A percentile compares a stretch with the other conserved stretches of the same genome.
Conservation (phyloP, 176 grass and related monocot species). For the Luzula sylvatica region DNA sequence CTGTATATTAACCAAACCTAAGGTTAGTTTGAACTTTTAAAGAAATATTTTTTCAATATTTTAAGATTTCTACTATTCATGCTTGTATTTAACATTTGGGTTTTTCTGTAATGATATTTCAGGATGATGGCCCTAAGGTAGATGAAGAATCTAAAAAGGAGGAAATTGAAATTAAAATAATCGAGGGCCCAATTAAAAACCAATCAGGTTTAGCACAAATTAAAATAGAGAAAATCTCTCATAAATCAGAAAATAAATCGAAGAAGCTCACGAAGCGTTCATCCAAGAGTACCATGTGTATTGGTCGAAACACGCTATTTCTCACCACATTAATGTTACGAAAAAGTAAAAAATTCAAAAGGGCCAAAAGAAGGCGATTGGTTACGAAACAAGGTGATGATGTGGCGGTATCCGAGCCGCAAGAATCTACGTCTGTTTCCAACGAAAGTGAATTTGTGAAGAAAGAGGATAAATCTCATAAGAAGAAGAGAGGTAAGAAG, state of each 20-base stretch:
- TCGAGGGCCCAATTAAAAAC: constrained; percentile 1
- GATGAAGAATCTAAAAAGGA: constrained; percentile 13
- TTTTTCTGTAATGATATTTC: background rate
- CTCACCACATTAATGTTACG: constrained; percentile 31
- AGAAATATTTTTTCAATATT: too few species aligned
- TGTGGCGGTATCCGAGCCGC: constrained; percentile 23
- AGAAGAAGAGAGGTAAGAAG: constrained; percentile 22
- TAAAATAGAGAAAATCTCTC: background rate
- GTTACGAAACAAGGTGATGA: constrained; percentile 14
- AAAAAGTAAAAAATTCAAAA: constrained; percentile 44
- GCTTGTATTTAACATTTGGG: background rate
- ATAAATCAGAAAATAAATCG: constrained; percentile 22
- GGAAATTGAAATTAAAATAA: background rate
- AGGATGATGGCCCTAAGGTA: background rate
- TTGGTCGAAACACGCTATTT: constrained; percentile 35
- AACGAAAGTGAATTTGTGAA: background rate
- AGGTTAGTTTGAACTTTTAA: background rate
- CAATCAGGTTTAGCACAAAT: background rate
- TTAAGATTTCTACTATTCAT: background rate
- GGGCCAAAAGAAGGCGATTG: constrained; percentile 21
- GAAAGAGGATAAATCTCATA: constrained; percentile 24
- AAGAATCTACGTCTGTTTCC: constrained; percentile 45
- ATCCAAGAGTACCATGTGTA: constrained; percentile 32
- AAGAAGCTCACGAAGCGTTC: constrained; percentile 35
- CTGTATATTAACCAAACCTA: too few species aligned